Base-by-base conservation (phyloP, 305 asterid genomes). In the Solanum chacoense region DNA sequence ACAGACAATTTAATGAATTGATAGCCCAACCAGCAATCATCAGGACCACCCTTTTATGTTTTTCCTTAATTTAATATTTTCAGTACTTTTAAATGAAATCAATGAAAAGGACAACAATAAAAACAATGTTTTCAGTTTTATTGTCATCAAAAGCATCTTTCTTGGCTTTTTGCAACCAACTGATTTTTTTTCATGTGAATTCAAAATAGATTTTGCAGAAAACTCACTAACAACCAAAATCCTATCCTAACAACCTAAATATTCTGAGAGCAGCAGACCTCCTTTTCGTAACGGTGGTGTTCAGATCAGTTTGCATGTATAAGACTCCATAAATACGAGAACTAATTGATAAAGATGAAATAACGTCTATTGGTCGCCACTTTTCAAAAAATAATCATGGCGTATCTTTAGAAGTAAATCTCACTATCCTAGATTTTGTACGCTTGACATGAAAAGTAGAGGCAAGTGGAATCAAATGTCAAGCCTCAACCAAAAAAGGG, bases 21-120 rank as follows among this genome's bases (percentile, higher is more conserved):
- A 93, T 90, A 84, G 92, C 93, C 89, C 90, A 92, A 74, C 92
- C 87, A 91, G 76, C 93, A 90, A 90, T 87, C 80, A 88, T 88
- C 88, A 89, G 88, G 80, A 71, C 89, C 90, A 77, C 85, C 90
- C 89, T 87, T 90, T 88, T 81, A 85, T 87, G 86, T 89, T 87
- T 84, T 91, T 86, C 90, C 90, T 85, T 81, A 92, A 89, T 91
- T 89, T 88, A 92, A 91, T 89, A 93, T 88, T 91, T 91, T 89
- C 91, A 88, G 37, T 81, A 74, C 5, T 89, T 88, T 45, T 28
- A 88, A 72, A 86, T 75, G 77, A 50, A 20, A 29, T 84, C 80
- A 55, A 71, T 83, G 35, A 71, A 80, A 26, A 26, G 10, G 13
- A 31, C 67, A 55, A 55, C 71, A 37, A 84, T 50, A 79, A 37